These are phyloP conservation scores for Aureobasidium sp. DNA, from an alignment of 2,329 filamentous ascomycete genomes.

Conservation along the genomic window DNA sequence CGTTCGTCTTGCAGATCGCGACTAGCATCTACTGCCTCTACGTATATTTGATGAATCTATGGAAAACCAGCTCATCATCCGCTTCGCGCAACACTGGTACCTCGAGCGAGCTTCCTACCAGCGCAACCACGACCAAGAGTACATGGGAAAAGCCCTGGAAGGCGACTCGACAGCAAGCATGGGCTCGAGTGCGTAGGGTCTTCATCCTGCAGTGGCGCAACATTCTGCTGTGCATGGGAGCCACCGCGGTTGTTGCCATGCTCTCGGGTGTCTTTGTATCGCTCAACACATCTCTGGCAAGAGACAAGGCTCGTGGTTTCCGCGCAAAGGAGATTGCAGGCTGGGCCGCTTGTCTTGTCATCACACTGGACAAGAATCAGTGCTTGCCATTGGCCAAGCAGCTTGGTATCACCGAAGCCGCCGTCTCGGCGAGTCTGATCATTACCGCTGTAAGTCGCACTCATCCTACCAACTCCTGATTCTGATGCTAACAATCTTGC, in stretches of 20 bases:
- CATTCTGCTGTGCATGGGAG: constrained; percentile 70
- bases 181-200: constrained; percentile 67
- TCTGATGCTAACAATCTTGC: background rate
- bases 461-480: background rate
- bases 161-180: constrained; percentile 25
- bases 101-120: constrained; percentile 1
- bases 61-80: background rate
- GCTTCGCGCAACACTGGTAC: background rate
- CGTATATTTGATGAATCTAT: constrained; percentile 25
- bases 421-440: constrained; percentile 64
- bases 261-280: constrained; percentile 76
- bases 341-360: constrained; percentile 62
- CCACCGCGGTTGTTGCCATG: constrained; percentile 73
- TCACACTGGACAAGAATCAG: constrained; percentile 49
- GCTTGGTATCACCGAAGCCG: constrained; percentile 61
- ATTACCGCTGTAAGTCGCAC: constrained; percentile 56
- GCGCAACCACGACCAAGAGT: background rate
- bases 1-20: constrained; percentile 27
- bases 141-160: constrained; percentile 15
- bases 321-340: constrained; percentile 41
- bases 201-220: constrained; percentile 78
- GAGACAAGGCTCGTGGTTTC: constrained; percentile 35
- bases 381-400: constrained; percentile 53
- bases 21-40: constrained; percentile 31
- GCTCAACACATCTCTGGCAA: constrained; percentile 55